Conservation (phyloP, 1,284 basidiomycete species). For the Fomitiporia mediterranea region DNA sequence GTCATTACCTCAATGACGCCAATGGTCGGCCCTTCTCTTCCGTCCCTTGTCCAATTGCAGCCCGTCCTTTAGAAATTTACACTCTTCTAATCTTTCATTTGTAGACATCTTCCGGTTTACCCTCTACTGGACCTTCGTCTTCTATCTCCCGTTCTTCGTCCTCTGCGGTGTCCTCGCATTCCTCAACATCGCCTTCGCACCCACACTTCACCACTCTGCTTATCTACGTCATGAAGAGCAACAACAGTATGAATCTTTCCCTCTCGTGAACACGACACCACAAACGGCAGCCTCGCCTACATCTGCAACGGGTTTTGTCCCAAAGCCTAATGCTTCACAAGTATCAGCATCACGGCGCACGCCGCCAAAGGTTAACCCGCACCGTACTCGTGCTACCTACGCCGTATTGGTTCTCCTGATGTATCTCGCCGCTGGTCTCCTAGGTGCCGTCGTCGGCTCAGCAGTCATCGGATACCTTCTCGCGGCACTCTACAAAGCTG, state of each 20-base stretch:
- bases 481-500: conserved; percentile 65
- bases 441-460: conserved; percentile 64
- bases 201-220: conserved; percentile 26
- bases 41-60: neutral
- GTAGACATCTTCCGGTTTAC: conserved; percentile 80
- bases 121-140: conserved; percentile 78
- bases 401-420: conserved; percentile 61
- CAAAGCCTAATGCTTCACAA: conserved; percentile 20
- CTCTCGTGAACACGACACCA: neutral
- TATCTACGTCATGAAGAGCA: neutral
- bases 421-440: conserved; percentile 51
- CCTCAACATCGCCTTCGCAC: conserved; percentile 59
- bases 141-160: conserved; percentile 68
- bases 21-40: conserved; percentile 29
- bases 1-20: conserved; percentile 31
- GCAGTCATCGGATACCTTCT: conserved; percentile 70
- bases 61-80: neutral
- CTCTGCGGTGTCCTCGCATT: conserved; percentile 68
- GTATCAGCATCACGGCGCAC: conserved; percentile 21
- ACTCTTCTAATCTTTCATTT: neutral
- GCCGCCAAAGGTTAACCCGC: conserved; percentile 40
- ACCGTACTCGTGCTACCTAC: conserved; percentile 56
- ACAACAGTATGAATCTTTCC: neutral
- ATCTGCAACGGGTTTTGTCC: neutral
- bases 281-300: neutral